Evolutionary conservation across 768 basidiomycete genomes (phyloP), one percentile per base, ranked within the genome.

Genomic region (Cystofilobasidium capitatum): DNA sequence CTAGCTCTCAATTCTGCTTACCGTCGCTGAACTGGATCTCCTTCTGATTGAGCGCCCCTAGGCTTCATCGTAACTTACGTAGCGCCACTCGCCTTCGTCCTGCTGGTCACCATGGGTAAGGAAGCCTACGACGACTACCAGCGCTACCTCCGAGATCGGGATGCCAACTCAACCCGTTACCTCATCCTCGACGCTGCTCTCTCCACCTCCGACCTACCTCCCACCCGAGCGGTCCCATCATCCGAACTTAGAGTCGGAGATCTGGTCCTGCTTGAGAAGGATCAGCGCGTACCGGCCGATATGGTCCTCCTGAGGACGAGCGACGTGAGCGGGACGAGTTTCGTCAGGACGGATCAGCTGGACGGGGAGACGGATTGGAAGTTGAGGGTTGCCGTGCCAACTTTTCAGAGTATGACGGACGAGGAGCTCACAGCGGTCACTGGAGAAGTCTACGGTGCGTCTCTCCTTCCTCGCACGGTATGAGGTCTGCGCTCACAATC

Each of bases 301-400:
- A 81, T 97, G 73, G 84, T 97, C 13, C 81, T 99, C 13, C 81
- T 99, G 13, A 84, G 86, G 49, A 98, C 96, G 0, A 87, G 86
- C 4, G 70, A 70, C 37, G 78, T 84, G 3, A 86, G 87, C 31
- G 96, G 96, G 2, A 92, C 92, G 1, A 97, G 94, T 76, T 99
- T 98, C 77, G 90, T 99, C 70, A 83, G 96, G 13, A 99, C 94
- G 1, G 96, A 99, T 77, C 96, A 98, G 74, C 81, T 99, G 35
- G 96, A 99, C 71, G 96, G 96, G 49, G 96, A 99, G 78, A 99
- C 96, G 4, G 96, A 99, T 73, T 98, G 96, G 96, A 99, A 99
- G 76, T 80, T 97, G 58, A 84, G 89, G 5, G 88, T 96, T 1
- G 92, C 94, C 1, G 86, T 94, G 0, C 83, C 87, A 2, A 82